Percentiles rank a stretch among this genome's conserved stretches.
Conservation (phyloP, 2,329 filamentous ascomycete species). For the Rasamsonia emersonii region DNA sequence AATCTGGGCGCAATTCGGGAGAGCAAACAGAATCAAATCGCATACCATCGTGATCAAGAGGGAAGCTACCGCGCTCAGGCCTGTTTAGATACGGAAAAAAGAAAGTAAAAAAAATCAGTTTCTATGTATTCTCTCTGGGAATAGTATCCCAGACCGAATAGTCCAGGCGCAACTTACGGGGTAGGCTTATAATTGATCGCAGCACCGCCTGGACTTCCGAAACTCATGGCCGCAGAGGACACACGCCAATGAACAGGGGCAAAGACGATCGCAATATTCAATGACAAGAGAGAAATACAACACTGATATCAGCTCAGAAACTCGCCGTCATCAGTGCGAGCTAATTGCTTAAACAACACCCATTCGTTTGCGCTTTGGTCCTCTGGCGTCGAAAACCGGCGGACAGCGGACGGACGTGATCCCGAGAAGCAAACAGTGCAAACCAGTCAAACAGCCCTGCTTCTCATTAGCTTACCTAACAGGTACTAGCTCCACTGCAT, state of each 20-base stretch:
- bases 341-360: too few species aligned
- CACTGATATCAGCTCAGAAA: too few species aligned
- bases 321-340: too few species aligned
- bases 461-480: too few species aligned
- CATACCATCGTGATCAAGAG: conserved; percentile 82
- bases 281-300: too few species aligned
- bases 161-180: conserved; percentile 47
- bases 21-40: neutral
- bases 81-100: conserved; percentile 34
- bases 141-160: neutral
- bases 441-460: conserved; percentile 2
- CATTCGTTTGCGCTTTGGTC: too few species aligned
- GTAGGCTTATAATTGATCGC: conserved; percentile 58
- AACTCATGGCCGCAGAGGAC: conserved; percentile 48
- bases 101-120: neutral
- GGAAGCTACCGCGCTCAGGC: conserved; percentile 87
- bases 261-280: neutral
- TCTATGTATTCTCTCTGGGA: neutral
- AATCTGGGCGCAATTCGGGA: conserved; percentile 3
- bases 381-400: too few species aligned
- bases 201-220: conserved; percentile 62
- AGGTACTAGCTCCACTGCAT: too few species aligned
- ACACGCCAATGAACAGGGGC: neutral
- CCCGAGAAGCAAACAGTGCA: conserved; percentile 2
- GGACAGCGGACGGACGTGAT: too few species aligned